Evolutionary conservation across 2,329 filamentous ascomycete genomes (phyloP), one percentile per base, ranked within the genome.

Genomic region (Hortaea sp.): DNA sequence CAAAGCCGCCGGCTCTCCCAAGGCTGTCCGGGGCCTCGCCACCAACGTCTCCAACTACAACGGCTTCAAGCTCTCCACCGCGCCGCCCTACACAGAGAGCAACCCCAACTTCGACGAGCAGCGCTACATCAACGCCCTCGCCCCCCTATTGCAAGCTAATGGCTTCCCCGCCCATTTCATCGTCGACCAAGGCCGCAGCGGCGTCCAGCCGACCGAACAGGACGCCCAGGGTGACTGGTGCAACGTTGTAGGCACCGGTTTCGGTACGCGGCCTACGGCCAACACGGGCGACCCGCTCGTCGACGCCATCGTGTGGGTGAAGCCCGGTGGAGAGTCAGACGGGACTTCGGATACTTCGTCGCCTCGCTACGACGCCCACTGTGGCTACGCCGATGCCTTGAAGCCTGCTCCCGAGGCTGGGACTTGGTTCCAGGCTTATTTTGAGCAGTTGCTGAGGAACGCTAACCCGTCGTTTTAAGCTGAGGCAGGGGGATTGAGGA

Each of bases 231-330:
- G 79, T 38, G 72, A 84, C 60, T 84, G 81, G 81, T 84, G 81
- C 69, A 84, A 82, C 58, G 71, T 81, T 49, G 73, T 68, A 41
- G 76, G 74, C 30, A 76, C 79, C 48, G 81, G 81, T 6, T 84
- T 83, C 50, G 82, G 81, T 49, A 64, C 65, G n/a, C 74, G 78
- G n/a, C 79, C 80, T 1, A 76, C 75, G 3, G 70, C 78, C n/a
- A 68, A 77, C 58, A 84, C 81, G 6, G 77, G 76, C 10, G 72
- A 79, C 51, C 59, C 65, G 1, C 67, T 81, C 12, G 69, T 75
- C 31, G 82, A 85, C 61, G 79, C 81, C 37, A 81, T 84, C 53
- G 81, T 84, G 47, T 84, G 81, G 81, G 69, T 84, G 55, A 85
- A 84, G 73, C 81, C 81, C 4, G 81, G 81, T 52, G 73, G 72